Evolutionary conservation across 1,139 yeast species (phyloP).

Genomic region (Candida glucosophila): DNA sequence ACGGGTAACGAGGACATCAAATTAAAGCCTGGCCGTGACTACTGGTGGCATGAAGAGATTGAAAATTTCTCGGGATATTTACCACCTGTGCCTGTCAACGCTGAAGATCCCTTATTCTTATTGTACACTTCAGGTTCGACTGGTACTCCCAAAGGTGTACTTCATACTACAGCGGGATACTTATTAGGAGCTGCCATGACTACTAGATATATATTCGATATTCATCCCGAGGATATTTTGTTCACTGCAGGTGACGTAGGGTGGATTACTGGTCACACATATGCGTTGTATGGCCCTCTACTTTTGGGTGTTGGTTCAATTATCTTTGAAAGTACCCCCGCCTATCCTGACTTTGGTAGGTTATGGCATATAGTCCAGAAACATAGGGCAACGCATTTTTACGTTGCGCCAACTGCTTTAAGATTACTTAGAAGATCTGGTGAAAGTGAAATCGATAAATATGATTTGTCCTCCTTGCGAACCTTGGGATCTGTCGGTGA

Average conservation of each 20-base stretch:
- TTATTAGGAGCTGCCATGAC: slow-evolving; percentile 92
- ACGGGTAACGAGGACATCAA: slow-evolving; percentile 62
- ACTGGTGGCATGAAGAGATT: slow-evolving; percentile 87
- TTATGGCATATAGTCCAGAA: slow-evolving; percentile 95
- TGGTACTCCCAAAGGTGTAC: slow-evolving; percentile 97
- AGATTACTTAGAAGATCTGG: slow-evolving; percentile 94
- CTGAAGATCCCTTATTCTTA: slow-evolving; percentile 91
- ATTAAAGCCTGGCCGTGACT: slow-evolving; percentile 80
- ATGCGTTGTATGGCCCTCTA: slow-evolving; percentile 91
- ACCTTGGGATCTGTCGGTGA: slow-evolving; percentile 98
- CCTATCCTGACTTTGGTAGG: slow-evolving; percentile 92
- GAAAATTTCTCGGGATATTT: slow-evolving; percentile 74
- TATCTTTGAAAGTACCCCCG: slow-evolving; percentile 96
- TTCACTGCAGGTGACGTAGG: slow-evolving; percentile 99
- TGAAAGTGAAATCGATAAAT: slow-evolving; percentile 71
- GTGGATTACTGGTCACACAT: slow-evolving; percentile 98
- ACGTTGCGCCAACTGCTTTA: slow-evolving; percentile 97
- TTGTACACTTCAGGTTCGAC: slow-evolving; percentile 96
- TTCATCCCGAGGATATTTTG: slow-evolving; percentile 78
- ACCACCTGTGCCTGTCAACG: slow-evolving; percentile 79
- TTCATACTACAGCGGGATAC: slow-evolving; percentile 91
- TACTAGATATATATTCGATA: slow-evolving; percentile 87
- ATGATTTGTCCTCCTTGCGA: slow-evolving; percentile 84
- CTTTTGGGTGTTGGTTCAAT: slow-evolving; percentile 83
- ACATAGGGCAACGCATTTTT: slow-evolving; percentile 92